Evolutionary conservation across 148 eudicot genomes (phyloP).

Genomic region (Fagopyrum tataricum): DNA sequence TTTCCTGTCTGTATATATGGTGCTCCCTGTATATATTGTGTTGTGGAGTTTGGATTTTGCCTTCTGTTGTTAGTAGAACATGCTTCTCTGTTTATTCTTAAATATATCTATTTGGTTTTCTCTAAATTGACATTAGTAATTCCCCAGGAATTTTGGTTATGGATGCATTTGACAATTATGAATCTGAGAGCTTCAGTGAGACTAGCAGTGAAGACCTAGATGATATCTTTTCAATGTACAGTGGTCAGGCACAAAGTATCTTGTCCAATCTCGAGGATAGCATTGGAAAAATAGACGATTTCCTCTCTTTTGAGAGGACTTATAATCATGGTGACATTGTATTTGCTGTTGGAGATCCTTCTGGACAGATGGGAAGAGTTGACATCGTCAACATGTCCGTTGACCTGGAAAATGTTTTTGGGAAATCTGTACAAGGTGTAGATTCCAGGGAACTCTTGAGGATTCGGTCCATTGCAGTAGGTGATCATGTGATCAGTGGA

Average conservation of each 20-base stretch:
- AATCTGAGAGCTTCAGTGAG: conserved; percentile 72
- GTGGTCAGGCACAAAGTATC: conserved; percentile 75
- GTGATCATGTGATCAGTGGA: conserved; percentile 65
- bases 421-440: conserved; percentile 39
- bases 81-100: too few species aligned
- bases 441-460: conserved; percentile 41
- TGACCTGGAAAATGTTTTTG: conserved; percentile 66
- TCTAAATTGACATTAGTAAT: background rate
- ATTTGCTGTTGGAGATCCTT: conserved; percentile 40
- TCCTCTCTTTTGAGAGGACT: conserved; percentile 75
- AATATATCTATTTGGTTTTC: too few species aligned
- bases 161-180: conserved; percentile 53
- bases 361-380: conserved; percentile 76
- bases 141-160: conserved; percentile 27
- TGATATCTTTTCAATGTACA: conserved; percentile 55
- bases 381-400: conserved; percentile 48
- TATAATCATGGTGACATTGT: conserved; percentile 76
- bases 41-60: too few species aligned
- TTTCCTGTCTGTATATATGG: background rate
- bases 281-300: conserved; percentile 84
- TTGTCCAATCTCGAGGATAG: conserved; percentile 78
- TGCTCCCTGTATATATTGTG: background rate
- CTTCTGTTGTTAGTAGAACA: too few species aligned
- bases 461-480: conserved; percentile 54
- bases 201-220: conserved; percentile 78